Evolutionary conservation across 1,284 basidiomycete genomes (phyloP), one percentile per base, ranked within the genome.

Genomic region (Ustilago bromivora): DNA sequence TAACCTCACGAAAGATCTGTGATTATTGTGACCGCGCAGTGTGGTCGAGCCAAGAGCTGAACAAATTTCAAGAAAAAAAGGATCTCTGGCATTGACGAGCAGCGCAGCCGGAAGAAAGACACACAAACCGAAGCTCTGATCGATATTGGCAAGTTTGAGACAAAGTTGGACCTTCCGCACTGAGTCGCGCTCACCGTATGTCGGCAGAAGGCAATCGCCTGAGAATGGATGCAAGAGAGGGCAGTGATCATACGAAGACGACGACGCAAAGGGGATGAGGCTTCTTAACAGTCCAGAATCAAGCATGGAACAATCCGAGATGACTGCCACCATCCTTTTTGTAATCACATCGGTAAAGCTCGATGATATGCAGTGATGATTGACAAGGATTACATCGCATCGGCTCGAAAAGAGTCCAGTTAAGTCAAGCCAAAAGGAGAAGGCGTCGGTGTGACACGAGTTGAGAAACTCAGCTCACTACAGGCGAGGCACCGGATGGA

Each of bases 381-480:
- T 38, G 36, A 9, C 36, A 38, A 46, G 13, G 41, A 19, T 46
- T 11, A 19, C 23, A 46, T 46, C 41, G 10, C 41, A 17, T 46
- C 2, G 36, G 13, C n/a, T 7, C 43, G 9, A 9, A 51, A 31
- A 15, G 28, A 51, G 49, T 28, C n/a, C 19, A 10, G 46, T 51
- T 31, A 3, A 51, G 10, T 4, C 11, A 40, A 51, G 28, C 28
- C 49, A 32, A 51, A 32, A 13, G 13, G 23, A 19, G 23, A 28
- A 49, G n/a, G 23, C 46, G 23, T 49, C 31, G 31, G 56, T 28
- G 41, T 55, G 36, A 19, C 36, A 4, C 28, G 19, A 19, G 32
- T 35, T 7, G 54, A 15, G 41, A 56, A 56, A 56, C 54, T 56
- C 54, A 31, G 36, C 54, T 56, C n/a, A 56, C 28, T 28, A 32